Evolutionary conservation across 805 yeast genomes (phyloP).

Genomic region (Schizosaccharomyces lindneri): DNA sequence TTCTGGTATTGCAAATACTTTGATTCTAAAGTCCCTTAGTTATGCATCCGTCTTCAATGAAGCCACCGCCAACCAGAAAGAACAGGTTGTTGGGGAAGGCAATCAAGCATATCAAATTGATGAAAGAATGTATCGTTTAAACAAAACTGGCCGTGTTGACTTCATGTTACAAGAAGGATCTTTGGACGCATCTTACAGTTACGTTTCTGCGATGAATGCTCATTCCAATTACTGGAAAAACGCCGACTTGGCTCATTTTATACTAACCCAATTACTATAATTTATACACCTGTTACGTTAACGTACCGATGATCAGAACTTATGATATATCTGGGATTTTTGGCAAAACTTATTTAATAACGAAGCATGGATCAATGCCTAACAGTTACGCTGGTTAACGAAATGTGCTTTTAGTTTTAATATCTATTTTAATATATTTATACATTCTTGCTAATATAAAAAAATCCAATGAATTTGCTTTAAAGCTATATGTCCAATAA

Average conservation of each 20-base stretch:
- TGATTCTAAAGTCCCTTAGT: constrained; percentile 7
- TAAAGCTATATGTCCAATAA: too few relatives aligned
- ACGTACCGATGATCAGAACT: too few relatives aligned
- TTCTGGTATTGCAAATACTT: constrained; percentile 8
- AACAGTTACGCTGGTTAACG: too few relatives aligned
- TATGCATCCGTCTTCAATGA: constrained; percentile 7
- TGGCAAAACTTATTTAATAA: too few relatives aligned
- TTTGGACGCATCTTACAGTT: constrained; percentile 22
- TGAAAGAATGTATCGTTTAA: constrained; percentile 23
- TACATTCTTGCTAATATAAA: too few relatives aligned
- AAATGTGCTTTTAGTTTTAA: too few relatives aligned
- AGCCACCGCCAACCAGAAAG: constrained; percentile 5
- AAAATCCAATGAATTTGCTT: too few relatives aligned
- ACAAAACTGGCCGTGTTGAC: constrained; percentile 59
- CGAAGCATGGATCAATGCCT: too few relatives aligned
- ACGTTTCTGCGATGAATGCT: constrained; percentile 51
- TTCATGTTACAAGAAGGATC: constrained; percentile 54
- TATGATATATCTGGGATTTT: too few relatives aligned
- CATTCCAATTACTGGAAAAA: constrained; percentile 79
- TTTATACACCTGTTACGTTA: neutral
- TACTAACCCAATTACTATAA: constrained; percentile 30
- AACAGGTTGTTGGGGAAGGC: neutral
- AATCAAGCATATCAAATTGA: constrained; percentile 6
- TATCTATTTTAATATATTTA: too few relatives aligned
- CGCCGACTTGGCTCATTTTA: constrained; percentile 55